phyloP scores from a whole-genome alignment of 768 basidiomycete genomes.

The Neoboletus brunneissimus region DNA sequence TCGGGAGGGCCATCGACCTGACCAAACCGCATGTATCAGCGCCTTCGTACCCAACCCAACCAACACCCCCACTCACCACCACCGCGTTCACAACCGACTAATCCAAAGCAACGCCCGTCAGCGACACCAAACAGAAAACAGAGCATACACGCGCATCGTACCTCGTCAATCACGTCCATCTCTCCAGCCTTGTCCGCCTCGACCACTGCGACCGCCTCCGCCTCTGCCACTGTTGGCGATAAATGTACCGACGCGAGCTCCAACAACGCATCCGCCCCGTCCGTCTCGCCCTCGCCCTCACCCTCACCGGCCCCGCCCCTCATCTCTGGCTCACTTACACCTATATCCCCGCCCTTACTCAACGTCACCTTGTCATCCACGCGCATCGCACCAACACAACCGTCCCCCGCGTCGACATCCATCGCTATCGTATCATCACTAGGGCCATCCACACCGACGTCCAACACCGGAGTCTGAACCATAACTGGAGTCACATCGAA shows the following conservation, averaged over 20 bases:
- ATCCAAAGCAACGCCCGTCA: not conserved
- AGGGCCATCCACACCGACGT: not conserved
- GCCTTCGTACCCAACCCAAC: not conserved
- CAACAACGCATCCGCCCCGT: slow-evolving; percentile 22
- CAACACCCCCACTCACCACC: slow-evolving; percentile 5
- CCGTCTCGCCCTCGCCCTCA: not conserved
- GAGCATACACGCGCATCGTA: not conserved
- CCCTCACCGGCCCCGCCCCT: not conserved
- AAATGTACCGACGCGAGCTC: slow-evolving; percentile 27
- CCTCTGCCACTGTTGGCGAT: not conserved
- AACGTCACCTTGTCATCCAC: not conserved
- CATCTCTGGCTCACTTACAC: not conserved
- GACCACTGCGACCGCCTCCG: not conserved
- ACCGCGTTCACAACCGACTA: not conserved
- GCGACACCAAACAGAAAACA: not conserved
- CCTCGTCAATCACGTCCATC: slow-evolving; percentile 11
- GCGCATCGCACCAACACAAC: not conserved
- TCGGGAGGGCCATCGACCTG: not conserved
- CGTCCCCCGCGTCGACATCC: not conserved
- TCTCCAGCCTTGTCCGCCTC: not conserved
- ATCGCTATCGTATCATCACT: not conserved
- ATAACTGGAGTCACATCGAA: not conserved
- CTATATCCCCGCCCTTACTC: not conserved
- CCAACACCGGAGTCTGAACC: not conserved
- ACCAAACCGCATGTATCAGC: not conserved